Evolutionary conservation across 176 grass and related monocot genomes (phyloP), one percentile per base, ranked within the genome.

Genomic region (Tillandsia leiboldiana): DNA sequence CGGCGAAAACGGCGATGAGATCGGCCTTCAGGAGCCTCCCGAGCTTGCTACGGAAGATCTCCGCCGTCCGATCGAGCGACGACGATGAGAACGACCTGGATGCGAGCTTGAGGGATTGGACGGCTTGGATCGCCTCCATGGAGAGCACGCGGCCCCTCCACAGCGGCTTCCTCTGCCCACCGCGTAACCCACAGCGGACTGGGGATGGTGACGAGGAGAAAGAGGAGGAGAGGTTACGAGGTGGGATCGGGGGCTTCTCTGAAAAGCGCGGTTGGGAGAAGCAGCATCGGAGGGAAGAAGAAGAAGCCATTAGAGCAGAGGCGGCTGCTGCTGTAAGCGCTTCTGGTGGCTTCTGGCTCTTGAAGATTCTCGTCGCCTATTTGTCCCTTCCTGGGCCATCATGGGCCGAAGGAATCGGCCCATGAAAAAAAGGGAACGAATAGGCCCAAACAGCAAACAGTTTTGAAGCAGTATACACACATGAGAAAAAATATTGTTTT

Each of bases 91-190:
- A 59, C n/a, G 65, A n/a, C 11, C 69, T 77, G 12, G 54, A 14
- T 8, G 74, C 74, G n/a, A 69, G 18, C 65, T 77, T 77, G 33
- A 77, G 65, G 51, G 74, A 64, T 33, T 77, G 74, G 11, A 77
- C 74, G 17, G 33, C 74, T 11, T 77, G 65, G 74, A 77, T 59
- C n/a, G 74, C 74, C 66, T 77, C 74, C 29, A 51, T 59, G 33
- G 74, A 68, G 51, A 77, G 66, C 29, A 69, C 29, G 18, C 65
- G 66, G 1, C 63, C 65, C 51, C 65, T 68, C 74, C 74, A 77
- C 10, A 77, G 74, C 17, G 51, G 53, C 50, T 62, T 77, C 74
- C 65, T 77, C 74, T n/a, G 10, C 12, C 73, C 73, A 3, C 51
- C 50, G 12, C 74, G 51, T n/a, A 77, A 28, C 18, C 74, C 74